Evolutionary conservation across 352 stramenopile species (phyloP), one percentile per base, ranked within the genome.

Genomic region (Pythium dissotocum): DNA sequence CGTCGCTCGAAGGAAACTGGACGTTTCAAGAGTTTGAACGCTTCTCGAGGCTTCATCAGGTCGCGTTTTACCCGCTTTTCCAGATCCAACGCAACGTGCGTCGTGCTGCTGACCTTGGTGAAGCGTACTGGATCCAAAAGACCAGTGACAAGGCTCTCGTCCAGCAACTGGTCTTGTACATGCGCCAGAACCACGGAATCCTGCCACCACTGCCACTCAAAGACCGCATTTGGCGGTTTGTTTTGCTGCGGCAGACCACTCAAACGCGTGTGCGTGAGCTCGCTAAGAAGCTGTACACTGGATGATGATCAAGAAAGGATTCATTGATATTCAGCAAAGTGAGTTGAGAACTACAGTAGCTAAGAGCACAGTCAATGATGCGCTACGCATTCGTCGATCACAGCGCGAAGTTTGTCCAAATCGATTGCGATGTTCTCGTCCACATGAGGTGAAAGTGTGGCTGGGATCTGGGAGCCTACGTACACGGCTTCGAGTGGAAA

Each of bases 11-110:
- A 52, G 63, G 63, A 1, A 70, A 24, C 57, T 62, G 53, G 60
- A 77, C 71, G 18, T 89, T 90, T 54, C 71, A 75, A 4, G 82
- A 87, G 48, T 89, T 90, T 48, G 65, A 86, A 57, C 66, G 75
- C 26, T 72, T 90, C 16, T 78, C 80, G 10, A 70, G 58, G 21
- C 80, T 78, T 14, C 73, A 90, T 46, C 71, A 66, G 14, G 70
- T 85, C 26, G 76, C 80, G 0, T 88, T 91, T 57, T 87, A 78
- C 32, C 83, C 80, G 8, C 57, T 91, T 4, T 55, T 88, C 2
- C 73, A 75, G 61, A 66, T 88, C 52, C 80, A 91, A 55, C 79
- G 69, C 54, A 82, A 75, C 26, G 69, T 87, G 0, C 79, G 80
- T 0, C 38, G 49, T 9, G 63, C 35, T 0, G 69, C 51, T 8